Conservation (phyloP, 2,329 filamentous ascomycete species). For the Hypoxylon sp. region DNA sequence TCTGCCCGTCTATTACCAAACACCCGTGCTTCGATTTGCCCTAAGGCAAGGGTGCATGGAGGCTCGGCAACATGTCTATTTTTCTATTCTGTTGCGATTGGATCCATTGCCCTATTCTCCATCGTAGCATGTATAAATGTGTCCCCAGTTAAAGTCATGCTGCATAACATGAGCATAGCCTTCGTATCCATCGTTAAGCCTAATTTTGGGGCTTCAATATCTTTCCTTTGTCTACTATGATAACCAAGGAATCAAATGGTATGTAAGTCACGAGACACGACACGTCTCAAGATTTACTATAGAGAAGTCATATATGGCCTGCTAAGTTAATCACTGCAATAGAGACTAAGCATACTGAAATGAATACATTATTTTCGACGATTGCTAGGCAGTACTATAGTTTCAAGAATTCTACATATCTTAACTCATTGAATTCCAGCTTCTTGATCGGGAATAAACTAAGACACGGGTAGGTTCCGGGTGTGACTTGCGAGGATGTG, state of each 20-base stretch:
- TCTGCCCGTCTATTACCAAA: slow-evolving; percentile 74
- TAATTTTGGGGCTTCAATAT: neutral
- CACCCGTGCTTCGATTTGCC: slow-evolving; percentile 64
- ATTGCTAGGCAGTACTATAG: neutral
- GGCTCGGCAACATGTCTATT: slow-evolving; percentile 67
- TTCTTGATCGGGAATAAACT: slow-evolving; percentile 12
- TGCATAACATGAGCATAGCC: neutral
- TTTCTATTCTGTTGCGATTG: slow-evolving; percentile 10
- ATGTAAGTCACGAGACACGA: slow-evolving; percentile 15
- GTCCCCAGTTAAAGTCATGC: neutral
- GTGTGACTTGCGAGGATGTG: slow-evolving; percentile 27
- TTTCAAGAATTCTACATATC: neutral
- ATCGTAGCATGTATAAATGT: slow-evolving; percentile 9
- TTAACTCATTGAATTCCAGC: neutral
- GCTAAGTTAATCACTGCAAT: neutral
- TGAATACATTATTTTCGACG: neutral
- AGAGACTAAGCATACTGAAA: neutral
- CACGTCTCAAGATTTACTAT: slow-evolving; percentile 7
- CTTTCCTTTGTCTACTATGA: neutral
- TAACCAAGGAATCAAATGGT: slow-evolving; percentile 1
- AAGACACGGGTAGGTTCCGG: slow-evolving; percentile 17
- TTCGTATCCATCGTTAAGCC: neutral
- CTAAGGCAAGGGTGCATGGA: slow-evolving; percentile 71
- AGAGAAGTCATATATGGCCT: slow-evolving; percentile 4
- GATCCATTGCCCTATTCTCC: neutral